Conservation (phyloP, 2,329 filamentous ascomycete genomes). For the Nigrograna mackinnonii region DNA sequence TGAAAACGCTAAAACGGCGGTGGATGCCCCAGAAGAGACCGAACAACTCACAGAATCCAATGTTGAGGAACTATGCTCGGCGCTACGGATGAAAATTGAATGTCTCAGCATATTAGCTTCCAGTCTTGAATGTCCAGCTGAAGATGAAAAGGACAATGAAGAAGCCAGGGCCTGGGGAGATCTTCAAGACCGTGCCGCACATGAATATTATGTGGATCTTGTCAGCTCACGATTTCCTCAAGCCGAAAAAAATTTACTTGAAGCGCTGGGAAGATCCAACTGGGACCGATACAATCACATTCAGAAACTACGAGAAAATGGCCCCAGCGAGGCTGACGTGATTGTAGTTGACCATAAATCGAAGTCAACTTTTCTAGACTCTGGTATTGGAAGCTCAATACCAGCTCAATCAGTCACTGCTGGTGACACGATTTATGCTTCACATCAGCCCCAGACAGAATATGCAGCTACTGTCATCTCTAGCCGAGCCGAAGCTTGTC, state of each 20-base stretch:
- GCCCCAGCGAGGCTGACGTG: background rate
- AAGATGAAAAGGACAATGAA: constrained; percentile 2
- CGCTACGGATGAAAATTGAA: constrained; percentile 2
- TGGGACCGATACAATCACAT: constrained; percentile 12
- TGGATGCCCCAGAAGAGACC: background rate
- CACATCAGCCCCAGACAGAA: too few relatives aligned
- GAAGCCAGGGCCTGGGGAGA: background rate
- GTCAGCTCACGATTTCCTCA: constrained; percentile 8
- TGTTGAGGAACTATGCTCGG: background rate
- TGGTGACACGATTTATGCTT: too few relatives aligned
- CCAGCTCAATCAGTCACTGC: constrained; percentile 2
- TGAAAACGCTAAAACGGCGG: background rate
- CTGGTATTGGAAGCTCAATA: constrained; percentile 2
- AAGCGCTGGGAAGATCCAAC: constrained; percentile 6
- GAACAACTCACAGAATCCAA: background rate
- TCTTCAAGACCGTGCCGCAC: constrained; percentile 5
- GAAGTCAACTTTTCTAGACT: background rate
- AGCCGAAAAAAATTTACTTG: constrained; percentile 2
- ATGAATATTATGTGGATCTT: constrained; percentile 10
- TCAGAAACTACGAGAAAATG: constrained; percentile 4
- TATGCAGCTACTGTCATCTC: constrained; percentile 11
- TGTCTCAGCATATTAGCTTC: constrained; percentile 8
- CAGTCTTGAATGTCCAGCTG: constrained; percentile 5
- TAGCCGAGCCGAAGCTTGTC: constrained; percentile 7
- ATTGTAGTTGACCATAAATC: background rate